Conservation (phyloP, 306 rosid species). For the Vachellia pachyceras region DNA sequence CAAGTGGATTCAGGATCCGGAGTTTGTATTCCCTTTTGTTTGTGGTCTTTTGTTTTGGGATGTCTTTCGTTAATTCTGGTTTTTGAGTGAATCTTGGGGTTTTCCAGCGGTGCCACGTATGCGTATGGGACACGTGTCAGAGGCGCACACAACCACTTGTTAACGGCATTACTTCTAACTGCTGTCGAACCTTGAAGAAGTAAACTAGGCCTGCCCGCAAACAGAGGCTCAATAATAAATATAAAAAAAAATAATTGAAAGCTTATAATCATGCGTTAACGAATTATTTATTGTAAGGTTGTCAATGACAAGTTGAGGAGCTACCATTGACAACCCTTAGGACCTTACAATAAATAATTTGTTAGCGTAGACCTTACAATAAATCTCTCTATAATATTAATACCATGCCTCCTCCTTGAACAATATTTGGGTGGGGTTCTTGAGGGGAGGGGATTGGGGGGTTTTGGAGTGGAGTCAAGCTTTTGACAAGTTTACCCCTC, state of each 20-base stretch:
- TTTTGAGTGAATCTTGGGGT: slow-evolving; percentile 30
- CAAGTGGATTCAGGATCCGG: slow-evolving; percentile 39
- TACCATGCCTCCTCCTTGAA: no score
- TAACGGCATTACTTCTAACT: not conserved
- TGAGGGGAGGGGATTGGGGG: no score
- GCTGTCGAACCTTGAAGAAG: not conserved
- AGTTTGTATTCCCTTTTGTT: not conserved
- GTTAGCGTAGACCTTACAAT: no score
- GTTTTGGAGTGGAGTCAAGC: no score
- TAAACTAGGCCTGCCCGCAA: not conserved
- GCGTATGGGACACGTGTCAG: slow-evolving; percentile 29
- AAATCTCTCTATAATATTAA: no score
- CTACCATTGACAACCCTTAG: no score
- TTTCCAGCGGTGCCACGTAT: slow-evolving; percentile 54
- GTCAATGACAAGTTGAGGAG: no score
- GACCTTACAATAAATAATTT: no score
- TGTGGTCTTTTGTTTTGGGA: slow-evolving; percentile 20
- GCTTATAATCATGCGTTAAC: no score
- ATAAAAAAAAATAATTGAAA: not conserved
- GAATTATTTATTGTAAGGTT: no score
- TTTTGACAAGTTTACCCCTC: no score
- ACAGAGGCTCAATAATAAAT: not conserved
- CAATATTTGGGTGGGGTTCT: no score
- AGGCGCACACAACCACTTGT: slow-evolving; percentile 40
- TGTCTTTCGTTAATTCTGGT: slow-evolving; percentile 33